A percentile compares a stretch with the other conserved stretches of the same genome.
Evolutionary conservation across 1,284 basidiomycete species (phyloP).

Genomic region (Schizophyllum commune): DNA sequence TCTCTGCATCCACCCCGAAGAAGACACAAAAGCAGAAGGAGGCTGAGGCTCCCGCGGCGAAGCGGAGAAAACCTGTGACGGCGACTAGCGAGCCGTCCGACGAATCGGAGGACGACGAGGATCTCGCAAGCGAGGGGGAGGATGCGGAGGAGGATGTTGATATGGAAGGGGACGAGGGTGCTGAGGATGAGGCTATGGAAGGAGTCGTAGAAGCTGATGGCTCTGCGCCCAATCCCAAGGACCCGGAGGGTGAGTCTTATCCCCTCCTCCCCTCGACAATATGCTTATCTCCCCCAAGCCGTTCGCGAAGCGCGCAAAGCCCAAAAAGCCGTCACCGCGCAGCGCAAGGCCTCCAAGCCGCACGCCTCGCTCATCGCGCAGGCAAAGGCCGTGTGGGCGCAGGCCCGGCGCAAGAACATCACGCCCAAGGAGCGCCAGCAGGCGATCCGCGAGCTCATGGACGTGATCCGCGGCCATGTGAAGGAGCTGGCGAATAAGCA

Average conservation of each 20-base stretch:
- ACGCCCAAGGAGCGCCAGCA: constrained; percentile 65
- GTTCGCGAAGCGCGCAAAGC: constrained; percentile 59
- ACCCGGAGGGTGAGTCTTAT: neutral
- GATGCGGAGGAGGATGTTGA: constrained; percentile 17
- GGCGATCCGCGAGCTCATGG: constrained; percentile 66
- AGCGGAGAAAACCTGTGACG: constrained; percentile 24
- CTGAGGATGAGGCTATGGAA: too few species aligned
- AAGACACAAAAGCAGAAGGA: constrained; percentile 16
- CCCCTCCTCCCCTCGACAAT: neutral
- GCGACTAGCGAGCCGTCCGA: constrained; percentile 13
- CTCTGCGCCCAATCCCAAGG: too few species aligned
- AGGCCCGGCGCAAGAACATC: constrained; percentile 69
- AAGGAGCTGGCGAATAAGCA: constrained; percentile 85
- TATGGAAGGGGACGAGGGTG: too few species aligned
- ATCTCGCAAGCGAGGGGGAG: constrained; percentile 9
- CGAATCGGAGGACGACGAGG: too few species aligned
- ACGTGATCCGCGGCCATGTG: constrained; percentile 67
- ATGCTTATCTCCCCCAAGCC: constrained; percentile 25
- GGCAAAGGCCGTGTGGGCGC: constrained; percentile 79
- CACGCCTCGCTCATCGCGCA: constrained; percentile 66
- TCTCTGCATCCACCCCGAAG: neutral
- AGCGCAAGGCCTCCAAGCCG: constrained; percentile 69
- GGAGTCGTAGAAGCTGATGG: too few species aligned
- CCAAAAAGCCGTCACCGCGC: constrained; percentile 54
- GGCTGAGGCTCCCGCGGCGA: constrained; percentile 31